Base-by-base conservation (phyloP, 768 basidiomycete genomes). In the Crassisporium funariophilum region DNA sequence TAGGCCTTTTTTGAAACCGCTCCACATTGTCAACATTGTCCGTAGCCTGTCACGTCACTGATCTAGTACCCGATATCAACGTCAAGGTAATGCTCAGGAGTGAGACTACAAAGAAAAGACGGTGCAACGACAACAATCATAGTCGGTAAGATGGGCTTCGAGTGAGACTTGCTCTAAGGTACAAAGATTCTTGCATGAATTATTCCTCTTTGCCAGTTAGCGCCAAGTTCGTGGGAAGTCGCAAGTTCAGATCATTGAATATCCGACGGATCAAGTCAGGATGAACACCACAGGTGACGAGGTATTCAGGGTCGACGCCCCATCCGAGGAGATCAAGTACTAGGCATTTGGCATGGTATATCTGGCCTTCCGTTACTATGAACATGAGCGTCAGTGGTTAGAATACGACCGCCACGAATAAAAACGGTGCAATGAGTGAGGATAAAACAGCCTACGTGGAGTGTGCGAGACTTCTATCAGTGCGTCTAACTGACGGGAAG, bases 291-390 rank as follows among this genome's bases (percentile, higher is more conserved):
- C 56, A 66, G 12, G 71, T 67, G 36, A 78, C 56, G 5, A 79
- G 67, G 53, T 77, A 75, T 59, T 79, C 75, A 1, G 76, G 72
- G 4, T 66, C 57, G 19, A 80, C 77, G 17, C 77, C 77, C 77
- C 77, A 79, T 10, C 79, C 76, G 5, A 81, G 64, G n/a, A 81
- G 66, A 56, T 80, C 79, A 21, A 79, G 69, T n/a, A 81, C 73
- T 23, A 78, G 61, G 12, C 60, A 59, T 50, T 77, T 77, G 36
- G 76, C 75, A 13, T 57, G 62, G 21, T 74, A 67, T 37, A 77
- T 63, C 15, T 77, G 69, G 29, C 68, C 66, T 34, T 58, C 58
- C 10, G 74, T 66, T 58, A 78, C 76, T 78, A 41, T 13, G 39
- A 57, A 19, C 20, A 21, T n/a, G 15, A 35, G 42, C 19, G 24